phyloP scores from a whole-genome alignment of 768 basidiomycete species.

The Tylopilus balloui region DNA sequence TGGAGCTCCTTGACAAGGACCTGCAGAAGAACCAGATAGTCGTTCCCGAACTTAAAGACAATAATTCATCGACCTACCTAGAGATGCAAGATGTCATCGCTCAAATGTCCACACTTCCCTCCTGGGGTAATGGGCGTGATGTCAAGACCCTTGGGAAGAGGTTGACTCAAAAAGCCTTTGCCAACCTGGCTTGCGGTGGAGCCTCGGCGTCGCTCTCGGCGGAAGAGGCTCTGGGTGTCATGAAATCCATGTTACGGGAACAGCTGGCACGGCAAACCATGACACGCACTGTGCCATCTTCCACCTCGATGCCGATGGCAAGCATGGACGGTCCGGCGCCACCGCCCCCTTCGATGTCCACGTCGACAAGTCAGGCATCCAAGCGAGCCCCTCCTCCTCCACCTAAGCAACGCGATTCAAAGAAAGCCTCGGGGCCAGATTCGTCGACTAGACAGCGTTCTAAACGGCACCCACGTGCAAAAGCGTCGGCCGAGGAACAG shows the following conservation, averaged over 20 bases:
- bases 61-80: neutral
- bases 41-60: slow-evolving; percentile 33
- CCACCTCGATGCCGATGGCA: slow-evolving; percentile 15
- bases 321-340: slow-evolving; percentile 20
- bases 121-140: slow-evolving; percentile 72
- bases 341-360: slow-evolving; percentile 18
- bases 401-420: slow-evolving; percentile 5
- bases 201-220: slow-evolving; percentile 22
- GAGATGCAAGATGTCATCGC: slow-evolving; percentile 39
- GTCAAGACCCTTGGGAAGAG: slow-evolving; percentile 50
- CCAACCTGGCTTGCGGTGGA: slow-evolving; percentile 17
- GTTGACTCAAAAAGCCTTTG: slow-evolving; percentile 42
- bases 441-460: neutral
- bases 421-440: neutral
- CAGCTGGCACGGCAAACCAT: slow-evolving; percentile 20
- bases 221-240: slow-evolving; percentile 30
- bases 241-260: slow-evolving; percentile 19
- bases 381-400: slow-evolving; percentile 21
- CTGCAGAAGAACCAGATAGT: slow-evolving; percentile 41
- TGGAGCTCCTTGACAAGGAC: slow-evolving; percentile 47
- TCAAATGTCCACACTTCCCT: slow-evolving; percentile 42
- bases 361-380: slow-evolving; percentile 16
- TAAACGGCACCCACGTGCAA: slow-evolving; percentile 1
- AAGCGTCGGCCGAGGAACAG: neutral
- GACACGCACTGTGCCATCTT: neutral